Evolutionary conservation across 768 basidiomycete species (phyloP).

Genomic region (Termitomyces bulborhizus): DNA sequence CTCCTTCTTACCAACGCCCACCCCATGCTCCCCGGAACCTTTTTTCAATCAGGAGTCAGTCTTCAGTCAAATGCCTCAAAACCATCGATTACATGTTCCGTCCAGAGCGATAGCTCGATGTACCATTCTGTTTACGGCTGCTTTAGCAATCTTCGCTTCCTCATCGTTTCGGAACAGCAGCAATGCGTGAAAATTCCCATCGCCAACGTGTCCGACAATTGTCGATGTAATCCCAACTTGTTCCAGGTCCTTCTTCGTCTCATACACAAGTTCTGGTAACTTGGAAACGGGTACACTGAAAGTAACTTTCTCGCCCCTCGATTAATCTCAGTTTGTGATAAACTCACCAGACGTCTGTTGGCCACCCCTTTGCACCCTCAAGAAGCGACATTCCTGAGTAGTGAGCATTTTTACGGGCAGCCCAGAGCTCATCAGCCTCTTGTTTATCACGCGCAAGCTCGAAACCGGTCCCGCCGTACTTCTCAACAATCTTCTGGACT

Average conservation of each 20-base stretch:
- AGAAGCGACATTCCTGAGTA: constrained; percentile 50
- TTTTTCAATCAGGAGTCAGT: neutral
- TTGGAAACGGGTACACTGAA: constrained; percentile 55
- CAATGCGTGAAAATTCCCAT: constrained; percentile 49
- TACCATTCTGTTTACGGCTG: constrained; percentile 56
- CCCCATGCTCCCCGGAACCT: constrained; percentile 84
- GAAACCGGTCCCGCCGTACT: constrained; percentile 65
- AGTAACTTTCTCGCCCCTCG: neutral
- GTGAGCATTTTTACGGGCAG: constrained; percentile 62
- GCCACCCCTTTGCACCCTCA: constrained; percentile 54
- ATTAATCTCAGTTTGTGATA: neutral
- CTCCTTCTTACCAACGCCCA: constrained; percentile 78
- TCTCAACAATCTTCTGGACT: constrained; percentile 50
- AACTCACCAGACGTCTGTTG: constrained; percentile 70
- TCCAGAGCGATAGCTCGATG: constrained; percentile 62
- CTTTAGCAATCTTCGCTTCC: constrained; percentile 35
- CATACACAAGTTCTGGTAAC: constrained; percentile 56
- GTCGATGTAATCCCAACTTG: constrained; percentile 50
- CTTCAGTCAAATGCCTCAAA: neutral
- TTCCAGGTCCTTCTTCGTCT: constrained; percentile 67
- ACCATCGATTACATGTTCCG: constrained; percentile 53
- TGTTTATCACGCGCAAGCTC: constrained; percentile 54
- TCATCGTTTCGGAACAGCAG: constrained; percentile 54
- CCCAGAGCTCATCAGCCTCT: constrained; percentile 73
- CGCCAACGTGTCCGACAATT: constrained; percentile 75